phyloP scores from a whole-genome alignment of 495 filamentous ascomycete species.

The Cladorrhinum samala region DNA sequence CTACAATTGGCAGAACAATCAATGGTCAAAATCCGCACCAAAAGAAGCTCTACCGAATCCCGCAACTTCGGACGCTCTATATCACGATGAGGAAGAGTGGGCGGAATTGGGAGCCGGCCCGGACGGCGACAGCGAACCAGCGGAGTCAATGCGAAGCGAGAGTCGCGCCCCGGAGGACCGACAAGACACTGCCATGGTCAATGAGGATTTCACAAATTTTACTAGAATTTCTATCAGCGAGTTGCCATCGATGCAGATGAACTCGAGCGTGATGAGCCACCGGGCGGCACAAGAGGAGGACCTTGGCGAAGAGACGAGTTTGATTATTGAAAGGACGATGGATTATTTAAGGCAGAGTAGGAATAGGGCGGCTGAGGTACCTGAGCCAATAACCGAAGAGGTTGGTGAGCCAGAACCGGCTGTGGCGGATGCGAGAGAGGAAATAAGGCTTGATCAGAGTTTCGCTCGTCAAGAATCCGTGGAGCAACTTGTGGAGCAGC shows the following conservation, averaged over 20 bases:
- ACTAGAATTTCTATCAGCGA: constrained; percentile 45
- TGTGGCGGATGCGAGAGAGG: constrained; percentile 4
- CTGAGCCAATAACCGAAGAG: background rate
- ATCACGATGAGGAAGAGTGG: constrained; percentile 14
- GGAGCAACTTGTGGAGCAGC: background rate
- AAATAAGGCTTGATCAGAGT: background rate
- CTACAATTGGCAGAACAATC: constrained; percentile 4
- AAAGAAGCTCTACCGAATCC: background rate
- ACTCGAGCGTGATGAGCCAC: constrained; percentile 27
- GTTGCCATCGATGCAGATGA: constrained; percentile 37
- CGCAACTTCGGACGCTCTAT: constrained; percentile 11
- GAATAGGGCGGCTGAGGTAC: constrained; percentile 6
- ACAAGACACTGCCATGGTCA: constrained; percentile 39
- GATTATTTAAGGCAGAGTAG: constrained; percentile 36
- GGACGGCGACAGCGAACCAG: constrained; percentile 23
- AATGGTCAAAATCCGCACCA: background rate
- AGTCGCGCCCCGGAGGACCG: constrained; percentile 1
- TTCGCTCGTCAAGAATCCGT: too few species aligned
- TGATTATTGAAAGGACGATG: constrained; percentile 39
- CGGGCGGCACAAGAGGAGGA: constrained; percentile 17
- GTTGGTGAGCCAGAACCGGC: background rate
- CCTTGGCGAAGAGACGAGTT: constrained; percentile 38
- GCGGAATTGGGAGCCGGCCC: constrained; percentile 9
- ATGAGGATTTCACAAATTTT: constrained; percentile 33
- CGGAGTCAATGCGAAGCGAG: constrained; percentile 13